These are phyloP conservation scores for Wickerhamomyces ciferrii DNA, from an alignment of 805 yeast genomes.

Conservation along the genomic window DNA sequence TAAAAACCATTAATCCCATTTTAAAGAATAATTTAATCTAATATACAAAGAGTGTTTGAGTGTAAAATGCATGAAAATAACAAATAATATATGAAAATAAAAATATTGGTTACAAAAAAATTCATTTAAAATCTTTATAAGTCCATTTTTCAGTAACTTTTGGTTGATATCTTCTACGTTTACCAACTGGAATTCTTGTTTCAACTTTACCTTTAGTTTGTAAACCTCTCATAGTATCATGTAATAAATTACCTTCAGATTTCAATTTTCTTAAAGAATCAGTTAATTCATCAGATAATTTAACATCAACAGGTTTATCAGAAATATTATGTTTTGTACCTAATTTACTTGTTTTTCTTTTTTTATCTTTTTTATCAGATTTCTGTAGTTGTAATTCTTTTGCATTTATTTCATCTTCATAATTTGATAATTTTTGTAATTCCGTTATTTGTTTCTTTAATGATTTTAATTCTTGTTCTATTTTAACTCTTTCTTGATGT, in stretches of 20 bases:
- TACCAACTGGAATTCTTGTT: slow-evolving; percentile 63
- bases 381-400: slow-evolving; percentile 9
- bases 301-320: slow-evolving; percentile 57
- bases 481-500: slow-evolving; percentile 51
- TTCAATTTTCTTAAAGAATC: slow-evolving; percentile 78
- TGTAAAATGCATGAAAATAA: too few relatives aligned
- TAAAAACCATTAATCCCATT: background rate
- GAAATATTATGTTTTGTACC: slow-evolving; percentile 43
- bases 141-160: slow-evolving; percentile 91
- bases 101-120: background rate
- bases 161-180: slow-evolving; percentile 61
- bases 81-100: background rate
- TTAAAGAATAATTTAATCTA: background rate
- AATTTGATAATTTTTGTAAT: slow-evolving; percentile 40
- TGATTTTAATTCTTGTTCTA: slow-evolving; percentile 52
- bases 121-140: slow-evolving; percentile 76
- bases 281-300: slow-evolving; percentile 82
- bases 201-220: slow-evolving; percentile 88
- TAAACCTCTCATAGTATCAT: slow-evolving; percentile 74
- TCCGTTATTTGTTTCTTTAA: slow-evolving; percentile 58
- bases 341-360: slow-evolving; percentile 28
- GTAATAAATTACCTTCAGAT: slow-evolving; percentile 85
- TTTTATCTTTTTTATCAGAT: slow-evolving; percentile 18
- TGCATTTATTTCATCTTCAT: slow-evolving; percentile 23
- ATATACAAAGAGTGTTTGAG: slow-evolving; percentile 2